These are phyloP conservation scores for Tuber melanosporum DNA, from an alignment of 495 filamentous ascomycete species.

Conservation along the genomic window DNA sequence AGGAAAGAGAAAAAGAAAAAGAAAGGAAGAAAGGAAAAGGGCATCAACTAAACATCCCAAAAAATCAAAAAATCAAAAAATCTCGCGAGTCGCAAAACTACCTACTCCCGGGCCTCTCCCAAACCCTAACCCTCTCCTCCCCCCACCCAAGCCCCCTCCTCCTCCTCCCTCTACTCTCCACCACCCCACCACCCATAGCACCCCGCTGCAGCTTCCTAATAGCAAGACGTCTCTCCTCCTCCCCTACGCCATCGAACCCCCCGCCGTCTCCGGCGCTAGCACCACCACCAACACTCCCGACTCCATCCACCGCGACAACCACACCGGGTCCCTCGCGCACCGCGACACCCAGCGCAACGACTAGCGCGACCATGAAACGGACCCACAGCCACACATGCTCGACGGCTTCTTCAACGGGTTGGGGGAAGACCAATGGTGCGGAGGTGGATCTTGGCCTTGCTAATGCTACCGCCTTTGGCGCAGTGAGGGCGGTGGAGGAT, in stretches of 20 bases:
- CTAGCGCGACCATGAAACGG: slow-evolving; percentile 41
- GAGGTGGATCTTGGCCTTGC: not conserved
- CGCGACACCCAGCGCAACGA: slow-evolving; percentile 41
- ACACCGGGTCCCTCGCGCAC: slow-evolving; percentile 40
- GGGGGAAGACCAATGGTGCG: not conserved
- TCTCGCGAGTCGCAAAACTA: not conserved
- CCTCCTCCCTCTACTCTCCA: slow-evolving; percentile 15
- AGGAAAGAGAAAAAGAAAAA: not conserved
- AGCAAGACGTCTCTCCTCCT: slow-evolving; percentile 35
- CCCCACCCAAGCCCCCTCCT: slow-evolving; percentile 17
- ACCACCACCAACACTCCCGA: slow-evolving; percentile 4
- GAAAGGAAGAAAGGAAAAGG: not conserved
- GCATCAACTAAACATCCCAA: not conserved
- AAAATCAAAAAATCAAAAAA: not conserved
- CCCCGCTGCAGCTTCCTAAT: slow-evolving; percentile 21
- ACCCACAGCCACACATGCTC: slow-evolving; percentile 42
- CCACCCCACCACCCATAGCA: not conserved
- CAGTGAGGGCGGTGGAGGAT: not conserved
- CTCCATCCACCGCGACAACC: slow-evolving; percentile 27
- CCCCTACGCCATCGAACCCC: slow-evolving; percentile 33
- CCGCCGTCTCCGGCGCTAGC: not conserved
- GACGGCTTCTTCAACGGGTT: slow-evolving; percentile 33
- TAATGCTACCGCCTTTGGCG: not conserved
- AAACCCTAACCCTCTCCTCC: slow-evolving; percentile 24
- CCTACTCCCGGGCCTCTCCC: slow-evolving; percentile 21